Evolutionary conservation across 176 grass and related monocot species (phyloP).

Genomic region (Ensete glaucum): DNA sequence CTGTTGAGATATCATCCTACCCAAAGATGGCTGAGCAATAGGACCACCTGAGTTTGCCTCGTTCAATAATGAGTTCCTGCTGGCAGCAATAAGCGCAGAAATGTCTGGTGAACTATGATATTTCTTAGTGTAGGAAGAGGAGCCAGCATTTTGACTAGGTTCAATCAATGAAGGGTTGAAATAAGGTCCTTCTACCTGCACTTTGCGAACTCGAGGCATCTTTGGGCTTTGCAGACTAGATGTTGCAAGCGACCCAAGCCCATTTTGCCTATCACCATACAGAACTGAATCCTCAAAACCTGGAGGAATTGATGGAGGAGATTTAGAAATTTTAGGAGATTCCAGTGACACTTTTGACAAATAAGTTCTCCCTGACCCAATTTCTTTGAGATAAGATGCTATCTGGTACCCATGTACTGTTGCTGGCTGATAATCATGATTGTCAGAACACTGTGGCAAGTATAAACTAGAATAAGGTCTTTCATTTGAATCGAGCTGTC

Average conservation of each 20-base stretch:
- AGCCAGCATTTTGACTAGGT: slow-evolving; percentile 33
- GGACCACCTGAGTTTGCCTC: slow-evolving; percentile 58
- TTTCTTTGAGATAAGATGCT: slow-evolving; percentile 57
- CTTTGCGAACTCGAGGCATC: slow-evolving; percentile 36
- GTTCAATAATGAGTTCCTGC: slow-evolving; percentile 49
- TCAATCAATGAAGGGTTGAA: slow-evolving; percentile 57
- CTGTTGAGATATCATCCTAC: slow-evolving; percentile 58
- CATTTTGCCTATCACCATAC: slow-evolving; percentile 45
- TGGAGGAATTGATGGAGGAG: slow-evolving; percentile 34
- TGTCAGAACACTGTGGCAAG: slow-evolving; percentile 48
- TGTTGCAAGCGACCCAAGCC: slow-evolving; percentile 49
- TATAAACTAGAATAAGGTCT: slow-evolving; percentile 51
- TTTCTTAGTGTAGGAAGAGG: slow-evolving; percentile 72
- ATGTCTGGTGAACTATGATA: slow-evolving; percentile 99
- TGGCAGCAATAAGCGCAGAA: slow-evolving; percentile 89
- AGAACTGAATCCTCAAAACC: slow-evolving; percentile 45
- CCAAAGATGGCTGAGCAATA: slow-evolving; percentile 50
- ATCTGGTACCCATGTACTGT: slow-evolving; percentile 93
- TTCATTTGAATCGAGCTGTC: slow-evolving; percentile 43
- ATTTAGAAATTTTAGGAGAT: slow-evolving; percentile 36
- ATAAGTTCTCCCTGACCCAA: slow-evolving; percentile 55
- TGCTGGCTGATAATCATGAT: slow-evolving; percentile 80
- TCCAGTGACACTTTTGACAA: slow-evolving; percentile 43
- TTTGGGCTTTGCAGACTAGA: slow-evolving; percentile 48
- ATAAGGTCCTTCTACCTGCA: slow-evolving; percentile 54